A percentile compares a stretch with the other conserved stretches of the same genome.
Conservation (phyloP, 2,329 filamentous ascomycete species). For the Trichophyton mentagrophytes region DNA sequence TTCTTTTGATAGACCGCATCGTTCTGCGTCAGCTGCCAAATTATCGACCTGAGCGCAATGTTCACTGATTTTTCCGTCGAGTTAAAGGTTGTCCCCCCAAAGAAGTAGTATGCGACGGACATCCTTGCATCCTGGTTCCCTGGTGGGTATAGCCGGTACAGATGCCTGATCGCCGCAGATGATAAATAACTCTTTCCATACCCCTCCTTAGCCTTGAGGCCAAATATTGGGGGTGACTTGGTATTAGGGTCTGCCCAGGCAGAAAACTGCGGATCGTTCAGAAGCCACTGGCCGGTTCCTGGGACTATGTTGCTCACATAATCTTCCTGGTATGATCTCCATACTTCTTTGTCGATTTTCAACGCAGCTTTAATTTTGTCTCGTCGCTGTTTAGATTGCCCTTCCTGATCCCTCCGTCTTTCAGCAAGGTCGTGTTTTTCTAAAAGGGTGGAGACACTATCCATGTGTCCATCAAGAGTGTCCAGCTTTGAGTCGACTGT, state of each 20-base stretch:
- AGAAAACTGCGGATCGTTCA: slow-evolving; percentile 10
- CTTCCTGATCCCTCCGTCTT: slow-evolving; percentile 9
- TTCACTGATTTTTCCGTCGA: slow-evolving; percentile 12
- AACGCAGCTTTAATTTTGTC: slow-evolving; percentile 13
- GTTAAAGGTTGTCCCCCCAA: slow-evolving; percentile 9
- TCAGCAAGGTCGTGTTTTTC: slow-evolving; percentile 6
- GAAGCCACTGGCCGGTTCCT: slow-evolving; percentile 11
- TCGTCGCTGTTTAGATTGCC: slow-evolving; percentile 6
- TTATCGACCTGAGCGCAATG: slow-evolving; percentile 10
- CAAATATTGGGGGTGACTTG: slow-evolving; percentile 8
- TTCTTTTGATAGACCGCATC: slow-evolving; percentile 12
- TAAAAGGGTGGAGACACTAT: slow-evolving; percentile 8
- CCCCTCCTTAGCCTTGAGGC: slow-evolving; percentile 11
- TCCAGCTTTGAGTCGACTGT: slow-evolving; percentile 11
- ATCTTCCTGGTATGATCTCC: slow-evolving; percentile 12
- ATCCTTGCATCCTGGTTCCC: slow-evolving; percentile 8
- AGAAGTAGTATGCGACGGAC: slow-evolving; percentile 13
- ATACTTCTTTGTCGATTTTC: slow-evolving; percentile 12
- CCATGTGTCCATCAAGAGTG: slow-evolving; percentile 8
- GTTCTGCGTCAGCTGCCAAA: slow-evolving; percentile 12
- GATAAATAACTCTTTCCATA: slow-evolving; percentile 13
- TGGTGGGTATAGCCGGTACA: slow-evolving; percentile 9
- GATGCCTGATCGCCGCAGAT: slow-evolving; percentile 10
- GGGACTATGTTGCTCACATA: slow-evolving; percentile 10
- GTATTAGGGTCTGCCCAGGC: slow-evolving; percentile 8